Evolutionary conservation across 768 basidiomycete species (phyloP), one percentile per base, ranked within the genome.

Genomic region (Amanita inopinata): DNA sequence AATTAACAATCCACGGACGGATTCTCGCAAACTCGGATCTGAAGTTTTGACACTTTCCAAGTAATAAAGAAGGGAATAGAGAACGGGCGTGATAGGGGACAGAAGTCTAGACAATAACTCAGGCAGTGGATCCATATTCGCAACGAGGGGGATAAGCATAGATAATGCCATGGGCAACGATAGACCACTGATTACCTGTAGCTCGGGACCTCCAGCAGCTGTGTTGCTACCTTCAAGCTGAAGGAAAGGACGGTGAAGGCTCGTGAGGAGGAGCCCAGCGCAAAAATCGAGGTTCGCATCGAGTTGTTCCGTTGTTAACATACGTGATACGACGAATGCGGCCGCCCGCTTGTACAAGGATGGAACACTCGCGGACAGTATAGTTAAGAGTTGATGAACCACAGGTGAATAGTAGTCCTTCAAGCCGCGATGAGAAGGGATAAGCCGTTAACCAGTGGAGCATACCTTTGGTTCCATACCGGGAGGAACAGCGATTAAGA

Each of bases 121-220:
- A 0, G 88, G 83, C 3, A 85, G 82, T 4, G 89, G 88, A 49
- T 93, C 87, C 4, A 80, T 76, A 50, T 91, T 85, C 4, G 78
- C 70, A 2, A 87, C 60, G 19, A 93, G 62, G 0, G 66, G 64
- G 38, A 71, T 63, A 14, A 90, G 57, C 3, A 60, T 67, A 4
- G 63, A 61, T n/a, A 86, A 56, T 2, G 75, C 67, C 10, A 57
- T 57, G 14, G 60, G 56, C 3, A 76, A 3, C 36, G 59, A 41
- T 24, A 58, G 44, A 2, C 45, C 8, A 25, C n/a, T 12, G 34
- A n/a, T 24, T 19, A 17, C 19, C 27, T 18, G 32, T n/a, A 20
- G 1, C 14, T 4, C 14, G 33, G 5, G 12, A 28, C 4, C 23
- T 49, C 27, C 15, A 46, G 32, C 19, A 32, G 14, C 14, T 39